Evolutionary conservation across 2,329 filamentous ascomycete genomes (phyloP), one percentile per base, ranked within the genome.

Genomic region (Lasiodiplodia theobromae): DNA sequence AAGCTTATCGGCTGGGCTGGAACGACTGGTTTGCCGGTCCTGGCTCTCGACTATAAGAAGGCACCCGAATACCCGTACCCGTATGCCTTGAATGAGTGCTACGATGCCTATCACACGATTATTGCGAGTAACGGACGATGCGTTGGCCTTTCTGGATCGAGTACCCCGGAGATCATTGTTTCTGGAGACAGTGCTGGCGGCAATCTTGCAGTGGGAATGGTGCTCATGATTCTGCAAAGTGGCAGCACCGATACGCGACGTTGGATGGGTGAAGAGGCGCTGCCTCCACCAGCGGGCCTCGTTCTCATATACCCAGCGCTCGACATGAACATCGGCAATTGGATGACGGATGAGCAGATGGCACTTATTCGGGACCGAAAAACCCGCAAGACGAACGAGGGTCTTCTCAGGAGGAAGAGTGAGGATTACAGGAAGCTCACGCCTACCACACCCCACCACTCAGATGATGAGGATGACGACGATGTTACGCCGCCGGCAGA

Each of bases 261-360:
- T 60, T 88, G 85, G 78, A 82, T 85, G 68, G 85, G 84, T 16
- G 85, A 89, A 71, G 82, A 82, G 23, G 83, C 76, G n/a, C 77
- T 88, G 2, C 84, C 97, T 6, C 91, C 94, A 0, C 96, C 96
- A 0, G 91, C 92, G 65, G 95, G 94, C 0, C 80, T 98, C 8
- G 86, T 98, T 0, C 85, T 97, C 60, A 89, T 96, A 69, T 99
- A 99, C 75, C 96, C 96, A 0, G 90, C 91, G 0, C 82, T 99
- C 69, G 96, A 98, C 75, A 94, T 98, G 92, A 97, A 97, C 75
- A 98, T 98, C 72, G 93, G 93, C 47, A 97, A 94, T 79, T 99
- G 96, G 96, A 98, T 99, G 94, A 94, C 93, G 0, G 95, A 98
- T 74, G 95, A 98, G 78, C 94, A 99, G 77, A 97, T 98, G 93